phyloP scores from a whole-genome alignment of 75 land plant genomes.

The Selaginella tamariscina region DNA sequence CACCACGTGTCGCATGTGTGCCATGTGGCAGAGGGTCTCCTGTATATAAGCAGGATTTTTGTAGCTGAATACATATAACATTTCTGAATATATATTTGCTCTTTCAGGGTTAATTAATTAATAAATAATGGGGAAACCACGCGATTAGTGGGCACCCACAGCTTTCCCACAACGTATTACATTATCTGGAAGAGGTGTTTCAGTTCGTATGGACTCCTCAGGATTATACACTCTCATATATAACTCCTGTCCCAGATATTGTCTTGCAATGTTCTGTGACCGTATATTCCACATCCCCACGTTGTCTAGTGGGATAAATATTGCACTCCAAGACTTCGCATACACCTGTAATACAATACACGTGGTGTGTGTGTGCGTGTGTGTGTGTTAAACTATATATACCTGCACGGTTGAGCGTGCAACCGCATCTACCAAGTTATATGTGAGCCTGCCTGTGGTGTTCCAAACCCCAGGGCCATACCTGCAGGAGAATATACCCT shows the following conservation, averaged over 20 bases:
- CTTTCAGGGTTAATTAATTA: too few species aligned
- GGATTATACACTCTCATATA: conserved; percentile 61
- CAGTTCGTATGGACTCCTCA: conserved; percentile 37
- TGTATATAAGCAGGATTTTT: too few species aligned
- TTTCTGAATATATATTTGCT: too few species aligned
- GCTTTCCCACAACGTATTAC: conserved; percentile 50
- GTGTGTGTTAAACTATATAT: not conserved
- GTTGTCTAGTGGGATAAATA: conserved; percentile 63
- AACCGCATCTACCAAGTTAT: not conserved
- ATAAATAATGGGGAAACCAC: too few species aligned
- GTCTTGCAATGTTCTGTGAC: conserved; percentile 67
- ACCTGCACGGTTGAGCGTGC: not conserved
- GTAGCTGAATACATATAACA: too few species aligned
- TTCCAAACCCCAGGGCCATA: not conserved
- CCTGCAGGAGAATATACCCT: not conserved
- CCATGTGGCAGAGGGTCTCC: too few species aligned
- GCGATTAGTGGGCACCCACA: too few species aligned
- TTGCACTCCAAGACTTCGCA: conserved; percentile 61
- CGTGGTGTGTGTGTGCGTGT: not conserved
- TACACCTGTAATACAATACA: conserved; percentile 39
- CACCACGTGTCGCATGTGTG: too few species aligned
- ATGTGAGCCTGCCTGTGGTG: not conserved
- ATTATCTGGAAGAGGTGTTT: conserved; percentile 50
- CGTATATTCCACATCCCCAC: conserved; percentile 88
- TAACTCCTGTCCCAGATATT: conserved; percentile 80